Base-by-base conservation (phyloP, 192 early-diverging fungal species). In the Cladochytrium replicatum region DNA sequence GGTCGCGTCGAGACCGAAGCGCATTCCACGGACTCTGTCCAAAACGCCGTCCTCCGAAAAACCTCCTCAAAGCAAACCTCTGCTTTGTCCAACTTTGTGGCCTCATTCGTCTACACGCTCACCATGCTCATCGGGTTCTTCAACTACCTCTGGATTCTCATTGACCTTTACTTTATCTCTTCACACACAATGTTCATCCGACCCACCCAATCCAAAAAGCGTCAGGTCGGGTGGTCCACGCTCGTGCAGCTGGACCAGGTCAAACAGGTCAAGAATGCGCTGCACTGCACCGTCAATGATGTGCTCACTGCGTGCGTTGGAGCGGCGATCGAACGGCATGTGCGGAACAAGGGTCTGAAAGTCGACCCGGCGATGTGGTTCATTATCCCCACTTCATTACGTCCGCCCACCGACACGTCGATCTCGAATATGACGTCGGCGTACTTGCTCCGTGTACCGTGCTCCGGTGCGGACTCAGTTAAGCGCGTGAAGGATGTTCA, bases 361-460 rank as follows among this genome's bases (percentile, higher is more conserved):
- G 61, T 59, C 47, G 17, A 15, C 7, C 6, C 28, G 7, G n/a
- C 29, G 27, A 31, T 64, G 15, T 64, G 61, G 61, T 27, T 64
- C 29, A 28, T 64, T 30, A 61, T 64, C n/a, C 61, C 61, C 2
- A 64, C 61, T 0, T 59, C 61, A 15, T 46, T 64, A 47, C 47
- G 61, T 3, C 21, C 21, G 8, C 53, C 50, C 3, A 50, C 27
- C 37, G 61, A 64, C 37, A 13, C 22, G 13, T 48, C 44, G 7
- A 45, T 51, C 23, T 30, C 23, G 27, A 64, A 64, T 46, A 29
- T 38, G 38, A 48, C 50, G 4, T 30, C 26, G 32, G 61, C 50
- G 7, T 64, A 64, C 61, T 25, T 57, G 21, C 46, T 60, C 15
- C 6, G 17, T 22, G 28, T 64, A 7, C 57, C 57, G 42, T 31